Evolutionary conservation across 108 stramenopile genomes (phyloP).

Genomic region (Licmophora abbreviata): DNA sequence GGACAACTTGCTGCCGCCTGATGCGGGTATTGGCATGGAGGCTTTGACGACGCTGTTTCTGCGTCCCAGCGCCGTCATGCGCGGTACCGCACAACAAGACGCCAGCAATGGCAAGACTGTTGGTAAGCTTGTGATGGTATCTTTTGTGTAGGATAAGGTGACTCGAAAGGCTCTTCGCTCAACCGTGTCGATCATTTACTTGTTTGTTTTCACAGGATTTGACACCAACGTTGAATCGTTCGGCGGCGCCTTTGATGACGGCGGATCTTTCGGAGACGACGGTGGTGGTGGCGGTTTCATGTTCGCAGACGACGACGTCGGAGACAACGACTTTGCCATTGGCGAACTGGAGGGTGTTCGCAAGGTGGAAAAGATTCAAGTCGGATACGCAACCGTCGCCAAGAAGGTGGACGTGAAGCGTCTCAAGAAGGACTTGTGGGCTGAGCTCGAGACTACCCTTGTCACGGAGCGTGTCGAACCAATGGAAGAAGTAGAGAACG

Average conservation of each 20-base stretch:
- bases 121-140: slow-evolving; percentile 34
- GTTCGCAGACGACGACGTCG: slow-evolving; percentile 12
- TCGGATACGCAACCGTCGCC: slow-evolving; percentile 78
- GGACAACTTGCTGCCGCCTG: slow-evolving; percentile 66
- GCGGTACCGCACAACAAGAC: slow-evolving; percentile 1
- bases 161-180: too few relatives aligned
- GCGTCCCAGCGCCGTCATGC: slow-evolving; percentile 53
- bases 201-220: slow-evolving; percentile 34
- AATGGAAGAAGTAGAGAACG: background rate
- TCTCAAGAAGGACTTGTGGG: slow-evolving; percentile 81
- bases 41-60: slow-evolving; percentile 63
- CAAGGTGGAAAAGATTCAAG: slow-evolving; percentile 76
- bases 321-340: slow-evolving; percentile 48
- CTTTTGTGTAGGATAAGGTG: slow-evolving; percentile 17
- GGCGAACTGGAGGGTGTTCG: slow-evolving; percentile 50
- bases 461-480: background rate
- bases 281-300: slow-evolving; percentile 22
- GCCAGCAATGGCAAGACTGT: slow-evolving; percentile 34
- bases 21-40: slow-evolving; percentile 53
- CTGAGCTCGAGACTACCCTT: slow-evolving; percentile 50
- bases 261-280: slow-evolving; percentile 32
- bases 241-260: slow-evolving; percentile 22
- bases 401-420: slow-evolving; percentile 89
- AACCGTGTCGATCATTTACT: too few relatives aligned
- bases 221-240: slow-evolving; percentile 20